These are phyloP conservation scores for Starmerella potacharoeniae DNA, from an alignment of 805 yeast genomes.

Conservation along the genomic window DNA sequence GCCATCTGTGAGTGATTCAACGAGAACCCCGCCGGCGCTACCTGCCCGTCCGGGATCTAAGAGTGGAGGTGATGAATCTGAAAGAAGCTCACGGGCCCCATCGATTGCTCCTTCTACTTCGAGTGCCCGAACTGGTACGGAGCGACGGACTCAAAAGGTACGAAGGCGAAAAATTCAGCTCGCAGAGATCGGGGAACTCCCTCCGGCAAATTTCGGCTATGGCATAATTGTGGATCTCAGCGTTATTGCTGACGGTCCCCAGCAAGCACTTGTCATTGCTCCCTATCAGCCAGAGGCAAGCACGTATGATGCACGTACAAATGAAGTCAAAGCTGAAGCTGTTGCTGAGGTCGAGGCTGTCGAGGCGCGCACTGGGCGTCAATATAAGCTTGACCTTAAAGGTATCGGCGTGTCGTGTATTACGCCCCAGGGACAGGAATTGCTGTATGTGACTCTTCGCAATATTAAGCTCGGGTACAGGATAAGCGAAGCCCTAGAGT, in stretches of 20 bases:
- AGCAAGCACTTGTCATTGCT: conserved; percentile 75
- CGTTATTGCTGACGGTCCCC: conserved; percentile 93
- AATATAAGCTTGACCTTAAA: conserved; percentile 46
- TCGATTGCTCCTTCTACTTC: neutral
- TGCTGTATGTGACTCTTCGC: conserved; percentile 69
- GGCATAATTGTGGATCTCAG: conserved; percentile 65
- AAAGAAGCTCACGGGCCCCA: neutral
- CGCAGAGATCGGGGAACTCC: conserved; percentile 84
- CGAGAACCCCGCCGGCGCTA: neutral
- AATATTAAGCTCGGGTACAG: conserved; percentile 74
- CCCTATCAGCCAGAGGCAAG: conserved; percentile 71
- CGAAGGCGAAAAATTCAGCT: conserved; percentile 55
- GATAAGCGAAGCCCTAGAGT: conserved; percentile 76
- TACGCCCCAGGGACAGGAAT: conserved; percentile 57
- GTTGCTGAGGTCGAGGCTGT: conserved; percentile 18
- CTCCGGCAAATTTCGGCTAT: conserved; percentile 58
- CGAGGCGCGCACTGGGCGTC: conserved; percentile 12
- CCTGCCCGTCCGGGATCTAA: neutral
- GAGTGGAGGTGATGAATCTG: neutral
- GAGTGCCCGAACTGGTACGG: neutral
- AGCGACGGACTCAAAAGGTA: neutral
- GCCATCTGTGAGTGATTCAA: neutral
- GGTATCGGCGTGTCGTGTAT: conserved; percentile 84
- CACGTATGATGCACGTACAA: conserved; percentile 38
- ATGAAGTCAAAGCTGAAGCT: conserved; percentile 17